Evolutionary conservation across 345 rosid genomes (phyloP).

Genomic region (Hibiscus tridactylites): DNA sequence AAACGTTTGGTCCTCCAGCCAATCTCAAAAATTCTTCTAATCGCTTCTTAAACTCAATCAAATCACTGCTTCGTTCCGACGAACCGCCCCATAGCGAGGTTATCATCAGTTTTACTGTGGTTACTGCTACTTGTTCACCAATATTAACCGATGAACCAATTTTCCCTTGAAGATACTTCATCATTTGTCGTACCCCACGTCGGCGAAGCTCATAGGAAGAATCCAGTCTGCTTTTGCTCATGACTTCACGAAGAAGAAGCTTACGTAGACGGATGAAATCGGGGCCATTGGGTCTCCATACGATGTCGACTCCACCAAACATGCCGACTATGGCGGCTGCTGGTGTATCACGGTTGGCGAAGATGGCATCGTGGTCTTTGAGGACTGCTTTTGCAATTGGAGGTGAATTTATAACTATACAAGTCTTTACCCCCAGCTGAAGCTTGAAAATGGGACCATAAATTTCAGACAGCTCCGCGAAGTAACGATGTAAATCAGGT

Average conservation of each 20-base stretch:
- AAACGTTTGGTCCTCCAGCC: not conserved
- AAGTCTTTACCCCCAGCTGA: slow-evolving; percentile 25
- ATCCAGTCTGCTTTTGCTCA: slow-evolving; percentile 29
- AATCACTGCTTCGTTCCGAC: too few relatives aligned
- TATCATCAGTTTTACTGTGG: not conserved
- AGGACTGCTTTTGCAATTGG: slow-evolving; percentile 28
- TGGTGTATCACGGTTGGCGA: slow-evolving; percentile 36
- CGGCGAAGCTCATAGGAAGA: slow-evolving; percentile 15
- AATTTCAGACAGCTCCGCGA: not conserved
- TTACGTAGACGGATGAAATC: slow-evolving; percentile 26
- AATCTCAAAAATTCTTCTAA: not conserved
- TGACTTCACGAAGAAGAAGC: slow-evolving; percentile 24
- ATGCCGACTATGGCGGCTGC: slow-evolving; percentile 7
- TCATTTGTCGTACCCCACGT: not conserved
- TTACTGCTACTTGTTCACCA: slow-evolving; percentile 26
- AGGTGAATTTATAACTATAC: slow-evolving; percentile 22
- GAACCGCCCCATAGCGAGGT: slow-evolving; percentile 1
- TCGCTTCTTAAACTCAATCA: not conserved
- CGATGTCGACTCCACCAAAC: slow-evolving; percentile 28
- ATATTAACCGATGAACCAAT: slow-evolving; percentile 25
- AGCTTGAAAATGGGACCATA: slow-evolving; percentile 29
- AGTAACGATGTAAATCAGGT: slow-evolving; percentile 19
- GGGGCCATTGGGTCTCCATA: slow-evolving; percentile 28
- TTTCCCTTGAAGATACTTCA: slow-evolving; percentile 9
- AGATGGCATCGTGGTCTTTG: slow-evolving; percentile 34